Conservation (phyloP, 2,329 filamentous ascomycete species). For the Metarhizium humberi region DNA sequence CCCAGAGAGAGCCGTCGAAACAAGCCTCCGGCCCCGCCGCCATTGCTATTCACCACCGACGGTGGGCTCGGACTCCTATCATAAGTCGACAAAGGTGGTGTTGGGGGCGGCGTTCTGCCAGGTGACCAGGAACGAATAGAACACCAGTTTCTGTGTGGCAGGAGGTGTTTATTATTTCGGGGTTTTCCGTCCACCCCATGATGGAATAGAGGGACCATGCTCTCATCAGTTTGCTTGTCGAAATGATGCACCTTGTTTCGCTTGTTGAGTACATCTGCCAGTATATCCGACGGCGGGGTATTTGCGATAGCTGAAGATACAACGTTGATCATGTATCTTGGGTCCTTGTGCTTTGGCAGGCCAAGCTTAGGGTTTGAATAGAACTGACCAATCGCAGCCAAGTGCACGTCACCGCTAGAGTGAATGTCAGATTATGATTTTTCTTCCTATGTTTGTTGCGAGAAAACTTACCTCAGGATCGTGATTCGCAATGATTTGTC, state of each 20-base stretch:
- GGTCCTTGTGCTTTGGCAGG: conserved; percentile 80
- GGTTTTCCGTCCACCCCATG: conserved; percentile 83
- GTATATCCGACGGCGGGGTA: conserved; percentile 73
- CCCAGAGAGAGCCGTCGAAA: conserved; percentile 32
- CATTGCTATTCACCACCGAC: conserved; percentile 3
- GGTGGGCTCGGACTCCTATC: conserved; percentile 32
- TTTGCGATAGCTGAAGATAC: conserved; percentile 94
- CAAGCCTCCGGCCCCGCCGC: conserved; percentile 23
- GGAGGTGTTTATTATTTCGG: conserved; percentile 81
- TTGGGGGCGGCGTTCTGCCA: conserved; percentile 62
- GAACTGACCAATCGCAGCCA: conserved; percentile 88
- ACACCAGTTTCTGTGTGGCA: conserved; percentile 93
- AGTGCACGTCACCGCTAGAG: conserved; percentile 76
- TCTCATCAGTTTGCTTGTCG: conserved; percentile 74
- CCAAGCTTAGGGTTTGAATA: conserved; percentile 79
- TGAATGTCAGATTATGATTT: neutral
- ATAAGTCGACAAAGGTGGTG: conserved; percentile 46
- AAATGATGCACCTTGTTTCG: conserved; percentile 74
- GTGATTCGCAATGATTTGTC: conserved; percentile 89
- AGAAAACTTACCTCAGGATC: conserved; percentile 57
- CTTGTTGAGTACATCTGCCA: conserved; percentile 89
- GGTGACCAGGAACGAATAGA: conserved; percentile 80
- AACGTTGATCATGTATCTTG: conserved; percentile 93
- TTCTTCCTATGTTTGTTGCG: neutral
- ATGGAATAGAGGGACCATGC: conserved; percentile 89